Conservation (phyloP, 768 basidiomycete species). For the Mycena capillaripes region DNA sequence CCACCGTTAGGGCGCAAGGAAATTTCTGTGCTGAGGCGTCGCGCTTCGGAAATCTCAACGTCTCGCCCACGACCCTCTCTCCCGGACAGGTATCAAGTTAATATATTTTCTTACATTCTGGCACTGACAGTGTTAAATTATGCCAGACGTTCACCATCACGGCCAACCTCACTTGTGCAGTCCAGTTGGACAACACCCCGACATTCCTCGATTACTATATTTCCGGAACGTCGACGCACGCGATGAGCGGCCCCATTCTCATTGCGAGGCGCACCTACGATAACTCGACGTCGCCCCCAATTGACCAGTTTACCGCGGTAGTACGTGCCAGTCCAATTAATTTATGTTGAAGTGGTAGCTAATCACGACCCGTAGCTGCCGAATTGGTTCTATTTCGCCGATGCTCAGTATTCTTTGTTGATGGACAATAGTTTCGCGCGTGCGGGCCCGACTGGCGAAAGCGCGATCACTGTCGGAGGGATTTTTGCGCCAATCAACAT, state of each 20-base stretch:
- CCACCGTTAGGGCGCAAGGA: slow-evolving; percentile 17
- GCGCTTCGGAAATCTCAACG: slow-evolving; percentile 14
- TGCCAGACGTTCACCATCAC: slow-evolving; percentile 28
- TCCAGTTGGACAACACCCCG: slow-evolving; percentile 32
- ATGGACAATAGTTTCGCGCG: slow-evolving; percentile 28
- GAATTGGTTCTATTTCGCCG: slow-evolving; percentile 26
- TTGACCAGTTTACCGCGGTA: slow-evolving; percentile 21
- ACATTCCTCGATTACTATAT: slow-evolving; percentile 35
- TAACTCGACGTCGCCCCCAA: slow-evolving; percentile 16
- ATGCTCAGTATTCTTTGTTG: slow-evolving; percentile 17
- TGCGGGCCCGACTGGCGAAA: slow-evolving; percentile 22
- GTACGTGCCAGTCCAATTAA: neutral
- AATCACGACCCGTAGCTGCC: slow-evolving; percentile 7
- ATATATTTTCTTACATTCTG: neutral
- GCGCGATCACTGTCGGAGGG: slow-evolving; percentile 20
- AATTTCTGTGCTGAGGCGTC: slow-evolving; percentile 24
- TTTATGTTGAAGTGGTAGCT: neutral
- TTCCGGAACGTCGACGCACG: neutral
- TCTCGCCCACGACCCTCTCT: slow-evolving; percentile 29
- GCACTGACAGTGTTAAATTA: neutral
- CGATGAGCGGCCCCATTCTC: slow-evolving; percentile 25
- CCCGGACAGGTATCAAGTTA: slow-evolving; percentile 21
- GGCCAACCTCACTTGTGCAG: slow-evolving; percentile 31
- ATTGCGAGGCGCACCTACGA: slow-evolving; percentile 31
- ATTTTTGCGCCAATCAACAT: slow-evolving; percentile 19